Conservation (phyloP, 148 eudicot genomes). For the Vaccinium corymbosum region DNA sequence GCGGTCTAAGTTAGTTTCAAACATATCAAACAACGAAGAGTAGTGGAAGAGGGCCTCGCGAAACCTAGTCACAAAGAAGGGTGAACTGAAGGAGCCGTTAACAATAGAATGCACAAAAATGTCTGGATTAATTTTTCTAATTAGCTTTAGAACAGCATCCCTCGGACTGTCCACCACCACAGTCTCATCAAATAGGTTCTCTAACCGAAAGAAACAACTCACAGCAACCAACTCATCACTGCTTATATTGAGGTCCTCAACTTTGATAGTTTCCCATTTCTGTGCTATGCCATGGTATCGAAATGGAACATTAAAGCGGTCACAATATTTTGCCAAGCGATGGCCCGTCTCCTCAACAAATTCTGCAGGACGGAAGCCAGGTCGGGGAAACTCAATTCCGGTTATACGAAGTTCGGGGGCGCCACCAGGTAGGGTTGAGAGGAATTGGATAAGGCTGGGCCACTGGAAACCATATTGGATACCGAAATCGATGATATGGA, state of each 20-base stretch:
- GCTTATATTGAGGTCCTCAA: slow-evolving; percentile 33
- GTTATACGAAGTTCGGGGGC: slow-evolving; percentile 37
- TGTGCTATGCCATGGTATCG: slow-evolving; percentile 38
- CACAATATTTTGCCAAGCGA: slow-evolving; percentile 37
- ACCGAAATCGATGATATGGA: slow-evolving; percentile 43
- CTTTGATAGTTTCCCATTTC: slow-evolving; percentile 36
- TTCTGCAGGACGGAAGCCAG: slow-evolving; percentile 45
- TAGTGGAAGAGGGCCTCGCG: slow-evolving; percentile 43
- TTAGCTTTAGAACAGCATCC: slow-evolving; percentile 35
- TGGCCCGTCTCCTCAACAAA: slow-evolving; percentile 39
- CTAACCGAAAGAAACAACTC: slow-evolving; percentile 28
- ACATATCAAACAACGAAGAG: slow-evolving; percentile 34
- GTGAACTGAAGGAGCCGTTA: slow-evolving; percentile 34
- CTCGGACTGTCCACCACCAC: slow-evolving; percentile 35
- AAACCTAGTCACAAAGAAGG: slow-evolving; percentile 43
- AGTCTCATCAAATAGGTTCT: slow-evolving; percentile 34
- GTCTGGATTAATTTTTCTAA: slow-evolving; percentile 33
- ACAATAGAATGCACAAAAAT: slow-evolving; percentile 28
- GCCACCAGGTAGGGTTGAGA: slow-evolving; percentile 24
- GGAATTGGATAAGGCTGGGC: slow-evolving; percentile 36
- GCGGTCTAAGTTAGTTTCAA: slow-evolving; percentile 27
- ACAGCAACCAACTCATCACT: slow-evolving; percentile 35
- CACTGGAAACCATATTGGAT: slow-evolving; percentile 43
- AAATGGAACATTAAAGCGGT: slow-evolving; percentile 36
- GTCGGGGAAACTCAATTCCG: slow-evolving; percentile 37